Percentiles rank a stretch among this genome's conserved stretches.
Conservation (phyloP, 1,284 basidiomycete species). For the Moesziomyces sp. region DNA sequence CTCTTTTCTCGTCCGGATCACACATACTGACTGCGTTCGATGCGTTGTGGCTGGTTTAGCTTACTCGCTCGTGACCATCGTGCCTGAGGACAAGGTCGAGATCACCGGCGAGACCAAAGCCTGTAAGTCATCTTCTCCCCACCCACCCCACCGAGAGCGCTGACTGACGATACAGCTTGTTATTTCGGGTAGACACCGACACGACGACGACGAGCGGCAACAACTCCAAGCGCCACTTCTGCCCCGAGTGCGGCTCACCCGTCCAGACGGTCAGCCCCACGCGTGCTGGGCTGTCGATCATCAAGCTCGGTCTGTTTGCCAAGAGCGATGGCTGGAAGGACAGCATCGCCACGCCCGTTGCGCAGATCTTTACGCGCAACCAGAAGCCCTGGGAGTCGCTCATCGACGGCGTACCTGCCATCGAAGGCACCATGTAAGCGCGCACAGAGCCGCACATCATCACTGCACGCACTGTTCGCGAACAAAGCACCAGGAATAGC, state of each 20-base stretch:
- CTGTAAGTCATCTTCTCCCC: conserved; percentile 9
- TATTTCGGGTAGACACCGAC: conserved; percentile 12
- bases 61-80: conserved; percentile 26
- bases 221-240: conserved; percentile 21
- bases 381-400: conserved; percentile 25
- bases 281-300: conserved; percentile 11
- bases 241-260: conserved; percentile 20
- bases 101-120: conserved; percentile 23
- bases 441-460: no score
- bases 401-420: conserved; percentile 11
- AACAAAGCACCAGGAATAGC: no score
- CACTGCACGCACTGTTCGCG: no score
- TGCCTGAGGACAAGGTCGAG: conserved; percentile 27
- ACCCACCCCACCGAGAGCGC: no score
- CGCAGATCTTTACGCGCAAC: conserved; percentile 25
- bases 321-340: conserved; percentile 10
- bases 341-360: conserved; percentile 9
- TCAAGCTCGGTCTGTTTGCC: conserved; percentile 42
- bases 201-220: conserved; percentile 17
- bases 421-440: background rate
- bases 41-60: background rate
- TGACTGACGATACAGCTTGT: no score
- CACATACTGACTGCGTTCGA: background rate
- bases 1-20: background rate
- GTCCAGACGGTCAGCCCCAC: conserved; percentile 14